A percentile compares a stretch with the other conserved stretches of the same genome.
Conservation (phyloP, 495 filamentous ascomycete species). For the Thermothielavioides terrestris region DNA sequence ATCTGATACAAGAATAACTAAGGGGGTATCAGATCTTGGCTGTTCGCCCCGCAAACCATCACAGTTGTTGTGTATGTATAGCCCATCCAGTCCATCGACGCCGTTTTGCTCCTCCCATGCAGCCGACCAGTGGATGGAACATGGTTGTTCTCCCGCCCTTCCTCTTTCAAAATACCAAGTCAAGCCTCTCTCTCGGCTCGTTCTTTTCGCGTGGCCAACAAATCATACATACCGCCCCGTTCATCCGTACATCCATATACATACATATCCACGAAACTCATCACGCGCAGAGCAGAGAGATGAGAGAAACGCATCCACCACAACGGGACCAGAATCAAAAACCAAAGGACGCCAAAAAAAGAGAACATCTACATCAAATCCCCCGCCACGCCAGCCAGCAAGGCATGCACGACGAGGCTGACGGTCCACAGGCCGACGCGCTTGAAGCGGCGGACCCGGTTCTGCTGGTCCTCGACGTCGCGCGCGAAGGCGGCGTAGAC, state of each 20-base stretch:
- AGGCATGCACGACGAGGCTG: conserved; percentile 81
- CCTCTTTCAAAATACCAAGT: background rate
- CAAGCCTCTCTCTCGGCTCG: background rate
- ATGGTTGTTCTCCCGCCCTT: background rate
- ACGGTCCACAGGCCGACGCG: conserved; percentile 96
- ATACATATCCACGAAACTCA: no score
- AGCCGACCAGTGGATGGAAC: background rate
- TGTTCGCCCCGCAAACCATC: no score
- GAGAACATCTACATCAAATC: conserved; percentile 48
- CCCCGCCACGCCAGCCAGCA: conserved; percentile 91
- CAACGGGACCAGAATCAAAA: background rate
- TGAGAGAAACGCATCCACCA: background rate
- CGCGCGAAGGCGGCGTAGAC: conserved; percentile 87
- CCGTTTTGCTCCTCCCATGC: conserved; percentile 5
- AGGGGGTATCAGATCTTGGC: no score
- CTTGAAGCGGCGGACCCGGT: conserved; percentile 76
- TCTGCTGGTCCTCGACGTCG: conserved; percentile 78
- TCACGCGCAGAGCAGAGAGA: conserved; percentile 9
- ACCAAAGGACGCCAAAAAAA: background rate
- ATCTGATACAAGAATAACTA: no score
- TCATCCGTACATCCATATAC: no score
- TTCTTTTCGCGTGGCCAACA: background rate
- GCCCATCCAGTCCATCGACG: background rate
- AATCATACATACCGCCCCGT: no score
- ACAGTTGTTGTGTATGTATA: no score